These are phyloP conservation scores for Leucoagaricus sp. DNA, from an alignment of 1,284 basidiomycete genomes.

Conservation along the genomic window DNA sequence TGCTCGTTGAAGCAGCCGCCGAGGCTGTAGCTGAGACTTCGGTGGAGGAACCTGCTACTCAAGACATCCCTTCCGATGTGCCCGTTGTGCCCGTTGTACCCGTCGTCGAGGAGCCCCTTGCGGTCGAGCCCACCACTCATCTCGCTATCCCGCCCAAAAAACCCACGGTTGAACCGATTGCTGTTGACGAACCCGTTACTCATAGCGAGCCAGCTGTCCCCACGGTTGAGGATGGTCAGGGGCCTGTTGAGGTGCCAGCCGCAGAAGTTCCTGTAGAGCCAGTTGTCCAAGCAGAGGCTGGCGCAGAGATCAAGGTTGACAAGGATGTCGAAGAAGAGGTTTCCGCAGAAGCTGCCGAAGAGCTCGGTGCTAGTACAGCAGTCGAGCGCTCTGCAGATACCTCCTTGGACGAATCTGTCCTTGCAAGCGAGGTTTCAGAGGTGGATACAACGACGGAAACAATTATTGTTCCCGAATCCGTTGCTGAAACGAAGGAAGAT, in stretches of 20 bases:
- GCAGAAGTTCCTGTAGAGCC: background rate
- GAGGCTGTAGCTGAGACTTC: background rate
- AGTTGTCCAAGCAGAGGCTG: no score
- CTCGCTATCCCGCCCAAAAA: background rate
- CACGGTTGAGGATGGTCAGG: background rate
- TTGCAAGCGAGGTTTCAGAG: background rate
- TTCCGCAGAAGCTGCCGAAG: background rate
- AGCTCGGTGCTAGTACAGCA: background rate
- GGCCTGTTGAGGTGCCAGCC: background rate
- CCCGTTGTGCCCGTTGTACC: background rate
- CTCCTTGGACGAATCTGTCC: background rate
- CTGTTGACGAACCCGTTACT: background rate
- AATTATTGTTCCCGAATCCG: constrained; percentile 4
- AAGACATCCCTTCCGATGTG: background rate
- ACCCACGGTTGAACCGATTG: no score
- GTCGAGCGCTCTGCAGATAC: background rate
- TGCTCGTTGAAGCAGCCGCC: background rate
- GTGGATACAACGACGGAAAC: constrained; percentile 8
- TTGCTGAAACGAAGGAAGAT: background rate
- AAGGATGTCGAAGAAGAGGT: no score
- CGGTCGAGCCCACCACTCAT: background rate
- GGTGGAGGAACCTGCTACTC: background rate
- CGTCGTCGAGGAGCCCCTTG: background rate
- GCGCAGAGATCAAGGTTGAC: no score
- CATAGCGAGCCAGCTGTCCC: background rate